A percentile compares a stretch with the other conserved stretches of the same genome.
Evolutionary conservation across 2,329 filamentous ascomycete species (phyloP).

Genomic region (Hypoxylon sp.): DNA sequence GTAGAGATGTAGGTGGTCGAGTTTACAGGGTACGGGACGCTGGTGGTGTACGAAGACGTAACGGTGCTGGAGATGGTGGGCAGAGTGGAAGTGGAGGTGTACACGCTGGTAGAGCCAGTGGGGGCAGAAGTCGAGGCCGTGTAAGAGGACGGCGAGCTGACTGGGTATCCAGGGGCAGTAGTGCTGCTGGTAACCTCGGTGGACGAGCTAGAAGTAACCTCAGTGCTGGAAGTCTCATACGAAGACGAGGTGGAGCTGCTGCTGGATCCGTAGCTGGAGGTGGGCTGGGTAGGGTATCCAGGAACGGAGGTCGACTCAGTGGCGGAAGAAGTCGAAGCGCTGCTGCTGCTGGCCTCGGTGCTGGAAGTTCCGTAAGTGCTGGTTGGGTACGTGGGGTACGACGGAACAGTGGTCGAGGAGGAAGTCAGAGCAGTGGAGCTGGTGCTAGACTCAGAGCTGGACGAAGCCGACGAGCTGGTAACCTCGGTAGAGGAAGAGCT

Average conservation of each 20-base stretch:
- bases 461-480: background rate
- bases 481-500: constrained; percentile 2
- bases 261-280: background rate
- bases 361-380: background rate
- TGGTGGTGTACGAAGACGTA: constrained; percentile 2
- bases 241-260: constrained; percentile 1
- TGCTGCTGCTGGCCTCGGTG: background rate
- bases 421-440: too few relatives aligned
- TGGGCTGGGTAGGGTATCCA: too few relatives aligned
- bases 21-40: background rate
- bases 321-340: background rate
- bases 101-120: constrained; percentile 2
- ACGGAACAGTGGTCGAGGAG: background rate
- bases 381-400: background rate
- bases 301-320: background rate
- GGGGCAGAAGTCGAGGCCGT: constrained; percentile 3
- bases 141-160: background rate
- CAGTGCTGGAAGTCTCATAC: background rate
- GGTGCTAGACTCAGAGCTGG: background rate
- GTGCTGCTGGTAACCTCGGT: background rate
- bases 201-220: background rate
- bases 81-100: background rate
- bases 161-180: constrained; percentile 3
- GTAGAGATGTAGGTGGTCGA: constrained; percentile 20
- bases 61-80: constrained; percentile 5